Evolutionary conservation across 805 yeast species (phyloP).

Genomic region (Barnettozyma siamensis): DNA sequence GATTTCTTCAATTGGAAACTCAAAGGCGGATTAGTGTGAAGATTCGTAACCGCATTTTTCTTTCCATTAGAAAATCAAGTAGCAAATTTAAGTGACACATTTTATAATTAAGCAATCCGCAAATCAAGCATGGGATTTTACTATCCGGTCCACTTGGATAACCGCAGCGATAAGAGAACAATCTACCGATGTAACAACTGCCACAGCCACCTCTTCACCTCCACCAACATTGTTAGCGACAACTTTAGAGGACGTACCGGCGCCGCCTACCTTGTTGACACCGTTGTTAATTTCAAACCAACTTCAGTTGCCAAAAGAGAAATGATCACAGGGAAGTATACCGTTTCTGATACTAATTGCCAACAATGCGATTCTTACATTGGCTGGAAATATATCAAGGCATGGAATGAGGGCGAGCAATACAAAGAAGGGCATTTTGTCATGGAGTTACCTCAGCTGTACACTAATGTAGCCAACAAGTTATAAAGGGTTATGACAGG

Average conservation of each 20-base stretch:
- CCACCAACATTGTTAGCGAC: slow-evolving; percentile 14
- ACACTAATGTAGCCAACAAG: neutral
- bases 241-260: slow-evolving; percentile 55
- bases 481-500: neutral
- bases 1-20: too few relatives aligned
- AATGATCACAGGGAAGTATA: slow-evolving; percentile 58
- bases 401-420: slow-evolving; percentile 39
- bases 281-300: slow-evolving; percentile 38
- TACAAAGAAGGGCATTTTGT: slow-evolving; percentile 60
- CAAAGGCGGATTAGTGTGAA: too few relatives aligned
- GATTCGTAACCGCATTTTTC: too few relatives aligned
- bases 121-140: slow-evolving; percentile 18
- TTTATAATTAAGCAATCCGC: too few relatives aligned
- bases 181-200: slow-evolving; percentile 19
- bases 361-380: slow-evolving; percentile 46
- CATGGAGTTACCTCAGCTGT: slow-evolving; percentile 25
- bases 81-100: too few relatives aligned
- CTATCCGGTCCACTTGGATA: slow-evolving; percentile 15
- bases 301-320: slow-evolving; percentile 33
- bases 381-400: slow-evolving; percentile 60
- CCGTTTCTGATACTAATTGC: slow-evolving; percentile 52
- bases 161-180: slow-evolving; percentile 10
- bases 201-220: slow-evolving; percentile 17
- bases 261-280: slow-evolving; percentile 47
- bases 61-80: too few relatives aligned